Base-by-base conservation (phyloP, 2,329 filamentous ascomycete genomes). In the Monosporascus sp. region DNA sequence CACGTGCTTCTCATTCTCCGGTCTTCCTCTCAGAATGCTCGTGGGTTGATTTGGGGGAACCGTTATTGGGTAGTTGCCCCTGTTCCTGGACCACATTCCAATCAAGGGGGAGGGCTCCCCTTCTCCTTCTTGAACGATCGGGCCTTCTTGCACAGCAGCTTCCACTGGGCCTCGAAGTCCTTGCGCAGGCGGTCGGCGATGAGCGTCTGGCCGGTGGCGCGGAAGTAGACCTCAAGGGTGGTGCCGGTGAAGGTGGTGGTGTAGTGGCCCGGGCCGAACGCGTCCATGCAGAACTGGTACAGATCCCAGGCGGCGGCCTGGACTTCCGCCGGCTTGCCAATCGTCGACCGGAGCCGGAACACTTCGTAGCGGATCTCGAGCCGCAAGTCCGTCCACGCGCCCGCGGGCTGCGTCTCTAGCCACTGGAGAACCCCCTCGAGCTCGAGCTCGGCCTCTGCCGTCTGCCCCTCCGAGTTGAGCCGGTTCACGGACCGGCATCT, bases 231-330 rank as follows among this genome's bases (percentile, higher is more conserved):
- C 22, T 56, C 48, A 20, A 58, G 38, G n/a, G 50, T 35, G 26
- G 31, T 26, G 19, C 52, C 51, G n/a, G 46, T 49, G 14, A 57
- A 49, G 20, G 48, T 51, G 48, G 55, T 48, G 24, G 45, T 48
- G 38, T 46, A 46, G 22, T 46, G 43, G 7, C 50, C 50, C 5
- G 50, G 50, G 24, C 50, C 50, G 44, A 47, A 52, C 17, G 43
- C 7, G 43, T 47, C 43, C 35, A 46, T 52, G 44, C 50, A 52
- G 41, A 46, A 52, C 27, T 43, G 43, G 27, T 44, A 44, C 5
- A 48, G 44, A 16, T 52, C 44, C 27, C 44, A 41, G 22, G 50
- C 50, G n/a, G 44, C 50, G 3, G 24, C 43, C 44, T 45, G 38
- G 43, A 41, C 31, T 35, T 48, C 49, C 6, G 43, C 37, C 37